Base-by-base conservation (phyloP, 75 land plant species). In the Sequoia sempervirens region DNA sequence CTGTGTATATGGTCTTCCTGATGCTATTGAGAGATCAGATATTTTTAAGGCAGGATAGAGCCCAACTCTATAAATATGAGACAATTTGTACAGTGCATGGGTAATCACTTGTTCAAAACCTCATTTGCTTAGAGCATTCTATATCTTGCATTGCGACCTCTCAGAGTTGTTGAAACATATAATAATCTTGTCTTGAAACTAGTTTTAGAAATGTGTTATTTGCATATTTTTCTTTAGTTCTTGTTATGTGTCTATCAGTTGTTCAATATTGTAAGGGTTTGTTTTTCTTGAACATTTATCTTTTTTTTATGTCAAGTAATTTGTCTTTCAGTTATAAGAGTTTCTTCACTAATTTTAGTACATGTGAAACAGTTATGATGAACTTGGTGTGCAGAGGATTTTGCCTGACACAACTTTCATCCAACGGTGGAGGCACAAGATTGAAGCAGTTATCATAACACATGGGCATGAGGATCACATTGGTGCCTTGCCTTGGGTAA, bases 391-490 rank as follows among this genome's bases (percentile, higher is more conserved):
- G 30, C 89, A 84, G 45, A 90, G 85, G 76, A 82, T 90, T 73
- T 76, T 90, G 43, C 91, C 91, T 28, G 91, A 90, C 73, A 90
- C 91, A 8, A 68, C 80, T 47, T 88, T 90, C 66, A 90, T 90
- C 43, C 87, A 80, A 20, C 91, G 91, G 32, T 90, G 91, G 91
- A 86, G 83, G 66, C 85, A 88, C 66, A 90, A 90, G 69, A 90
- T 90, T 84, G 91, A 90, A 69, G 91, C 91, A 75, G 85, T 90
- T 37, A 86, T 90, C 79, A 90, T 90, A 70, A 90, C 91, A 72
- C 91, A 90, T 86, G 91, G 91, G 32, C 91, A 90, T 70, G 91
- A 90, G 82, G 91, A 90, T 84, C 91, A 90, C 75, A 90, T 90
- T 73, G 91, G 91, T 80, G 91, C 91, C 38, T 73, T 90, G 46